Percentiles rank a stretch among this genome's conserved stretches.
Evolutionary conservation across 1,284 basidiomycete genomes (phyloP).

Genomic region (Heterobasidion irregulare): DNA sequence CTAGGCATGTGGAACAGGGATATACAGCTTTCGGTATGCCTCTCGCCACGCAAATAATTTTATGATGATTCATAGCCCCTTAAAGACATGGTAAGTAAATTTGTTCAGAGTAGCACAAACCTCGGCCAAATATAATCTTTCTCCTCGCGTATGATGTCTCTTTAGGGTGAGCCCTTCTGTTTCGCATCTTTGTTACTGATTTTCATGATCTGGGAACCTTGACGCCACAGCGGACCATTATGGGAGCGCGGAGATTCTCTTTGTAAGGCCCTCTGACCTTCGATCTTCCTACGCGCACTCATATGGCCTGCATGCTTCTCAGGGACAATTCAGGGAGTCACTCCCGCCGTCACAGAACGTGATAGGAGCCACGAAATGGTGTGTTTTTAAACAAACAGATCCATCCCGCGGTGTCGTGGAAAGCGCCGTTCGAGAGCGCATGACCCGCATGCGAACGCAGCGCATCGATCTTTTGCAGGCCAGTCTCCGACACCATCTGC

Average conservation of each 20-base stretch:
- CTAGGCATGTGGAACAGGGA: conserved; percentile 50
- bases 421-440: conserved; percentile 61
- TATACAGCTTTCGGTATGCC: conserved; percentile 66
- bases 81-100: conserved; percentile 30
- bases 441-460: conserved; percentile 39
- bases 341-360: conserved; percentile 34
- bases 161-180: neutral
- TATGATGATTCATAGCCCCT: neutral
- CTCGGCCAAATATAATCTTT: neutral
- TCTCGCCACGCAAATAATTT: neutral
- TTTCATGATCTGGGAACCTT: neutral
- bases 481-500: conserved; percentile 6
- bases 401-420: conserved; percentile 50
- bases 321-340: conserved; percentile 61
- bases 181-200: neutral
- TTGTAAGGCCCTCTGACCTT: conserved; percentile 34
- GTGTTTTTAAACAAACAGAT: conserved; percentile 54
- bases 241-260: conserved; percentile 70
- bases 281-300: conserved; percentile 1
- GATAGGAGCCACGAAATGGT: conserved; percentile 76
- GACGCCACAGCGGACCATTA: conserved; percentile 69
- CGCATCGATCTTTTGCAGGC: conserved; percentile 70
- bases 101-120: neutral
- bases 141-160: neutral
- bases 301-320: conserved; percentile 8